These are phyloP conservation scores for Simplicillium aogashimaense DNA, from an alignment of 2,329 filamentous ascomycete genomes.

Conservation along the genomic window DNA sequence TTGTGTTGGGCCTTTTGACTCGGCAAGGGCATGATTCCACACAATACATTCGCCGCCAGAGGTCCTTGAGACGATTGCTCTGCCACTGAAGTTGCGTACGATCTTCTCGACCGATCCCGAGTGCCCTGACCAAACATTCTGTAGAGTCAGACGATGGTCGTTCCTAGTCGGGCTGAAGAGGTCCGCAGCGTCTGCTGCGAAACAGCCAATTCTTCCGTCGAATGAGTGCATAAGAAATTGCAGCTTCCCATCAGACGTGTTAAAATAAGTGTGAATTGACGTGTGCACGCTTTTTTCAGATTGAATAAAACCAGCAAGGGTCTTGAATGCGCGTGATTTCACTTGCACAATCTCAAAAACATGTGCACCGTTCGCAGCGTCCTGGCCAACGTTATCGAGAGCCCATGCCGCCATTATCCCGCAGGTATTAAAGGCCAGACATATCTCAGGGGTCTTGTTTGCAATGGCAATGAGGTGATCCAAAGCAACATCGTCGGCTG, in stretches of 20 bases:
- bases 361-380: conserved; percentile 51
- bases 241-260: conserved; percentile 51
- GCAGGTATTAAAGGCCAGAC: conserved; percentile 71
- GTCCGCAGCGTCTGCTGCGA: conserved; percentile 66
- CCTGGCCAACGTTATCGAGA: conserved; percentile 73
- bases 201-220: conserved; percentile 74
- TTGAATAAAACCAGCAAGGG: conserved; percentile 23
- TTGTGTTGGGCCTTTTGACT: conserved; percentile 31
- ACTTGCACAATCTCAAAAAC: conserved; percentile 84
- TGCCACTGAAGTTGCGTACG: conserved; percentile 72
- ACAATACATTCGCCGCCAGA: conserved; percentile 69
- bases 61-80: conserved; percentile 73
- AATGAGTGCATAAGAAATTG: conserved; percentile 75
- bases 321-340: conserved; percentile 43
- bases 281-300: conserved; percentile 34
- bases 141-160: conserved; percentile 48
- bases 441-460: conserved; percentile 78
- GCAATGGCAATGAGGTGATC: conserved; percentile 81
- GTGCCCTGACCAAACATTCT: conserved; percentile 75
- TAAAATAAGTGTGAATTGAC: conserved; percentile 66
- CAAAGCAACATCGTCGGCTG: conserved; percentile 60
- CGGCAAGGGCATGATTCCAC: conserved; percentile 56
- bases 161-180: conserved; percentile 66
- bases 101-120: conserved; percentile 74
- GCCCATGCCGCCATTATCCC: conserved; percentile 91